Base-by-base conservation (phyloP, 306 rosid species). In the Quercus bicolor region DNA sequence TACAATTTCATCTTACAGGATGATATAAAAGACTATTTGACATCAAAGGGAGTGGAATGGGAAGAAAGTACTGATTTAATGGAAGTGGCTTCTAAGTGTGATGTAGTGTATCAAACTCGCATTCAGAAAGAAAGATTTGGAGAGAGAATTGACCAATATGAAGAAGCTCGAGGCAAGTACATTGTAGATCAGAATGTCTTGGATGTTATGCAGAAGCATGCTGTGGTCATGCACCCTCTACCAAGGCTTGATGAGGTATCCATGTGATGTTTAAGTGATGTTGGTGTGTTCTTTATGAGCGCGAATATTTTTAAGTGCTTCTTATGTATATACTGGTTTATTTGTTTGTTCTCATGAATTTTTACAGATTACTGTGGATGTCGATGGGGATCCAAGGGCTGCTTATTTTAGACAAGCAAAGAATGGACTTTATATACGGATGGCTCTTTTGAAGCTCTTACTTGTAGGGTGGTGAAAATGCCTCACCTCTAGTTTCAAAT, bases 221-320 rank as follows among this genome's bases (percentile, higher is more conserved):
- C 93, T 48, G 94, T 94, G 75, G 88, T 94, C 71, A 88, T 91
- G 98, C 98, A 92, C 75, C 97, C 97, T 79, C 91, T 93, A 66
- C 98, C 98, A n/a, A 87, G 98, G 86, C 97, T 94, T 53, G 98
- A 94, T 71, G 98, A 91, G 83, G 98, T 89, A 89, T 78, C 82
- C 53, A 55, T 37, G 24, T 76, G 64, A 73, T 64, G 54, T 54
- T 10, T 21, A 69, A 76, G 45, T 66, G 45, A 15, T 48, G 10
- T 72, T 64, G 56, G 3, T 52, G 21, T 56, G 56, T 21, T 43
- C 34, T 75, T 48, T 37, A 7, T 74, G 13, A 24, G 43, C 20
- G 5, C 13, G 43, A 80, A 16, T 48, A 71, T 59, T 48, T 8
- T 2, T 72, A 34, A 78, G 68, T 57, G 70, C 33, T 48, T 54